phyloP scores from a whole-genome alignment of 192 early-diverging fungal genomes.

The Rhizoclosmatium sp. region DNA sequence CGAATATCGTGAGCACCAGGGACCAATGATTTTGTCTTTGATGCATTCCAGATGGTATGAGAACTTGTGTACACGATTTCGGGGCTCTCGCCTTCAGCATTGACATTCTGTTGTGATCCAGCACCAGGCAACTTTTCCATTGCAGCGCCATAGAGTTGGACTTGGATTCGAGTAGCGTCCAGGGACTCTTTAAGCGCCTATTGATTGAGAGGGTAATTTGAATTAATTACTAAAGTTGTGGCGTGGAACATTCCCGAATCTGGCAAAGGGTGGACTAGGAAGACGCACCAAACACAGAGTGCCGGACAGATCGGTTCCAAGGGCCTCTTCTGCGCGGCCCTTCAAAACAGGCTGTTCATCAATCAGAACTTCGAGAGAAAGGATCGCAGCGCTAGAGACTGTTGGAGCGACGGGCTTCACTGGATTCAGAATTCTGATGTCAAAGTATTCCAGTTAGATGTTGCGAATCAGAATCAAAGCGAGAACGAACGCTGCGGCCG shows the following conservation, averaged over 20 bases:
- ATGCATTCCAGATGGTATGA: conserved; percentile 14
- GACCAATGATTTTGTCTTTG: neutral
- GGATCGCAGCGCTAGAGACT: neutral
- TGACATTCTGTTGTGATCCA: neutral
- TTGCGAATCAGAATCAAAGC: too few relatives aligned
- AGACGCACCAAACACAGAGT: conserved; percentile 30
- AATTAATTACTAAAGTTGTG: neutral
- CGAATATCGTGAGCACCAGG: conserved; percentile 37
- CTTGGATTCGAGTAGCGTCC: neutral
- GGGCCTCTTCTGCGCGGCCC: conserved; percentile 16
- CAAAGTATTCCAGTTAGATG: too few relatives aligned
- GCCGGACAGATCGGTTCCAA: conserved; percentile 33
- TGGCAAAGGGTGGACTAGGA: neutral
- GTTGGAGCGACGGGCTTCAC: conserved; percentile 2
- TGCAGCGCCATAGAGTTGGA: neutral
- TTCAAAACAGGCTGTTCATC: conserved; percentile 23
- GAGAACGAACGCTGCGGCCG: too few relatives aligned
- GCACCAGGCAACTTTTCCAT: neutral
- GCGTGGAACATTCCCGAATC: neutral
- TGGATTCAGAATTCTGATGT: conserved; percentile 20
- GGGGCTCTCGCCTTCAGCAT: neutral
- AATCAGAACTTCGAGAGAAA: conserved; percentile 25
- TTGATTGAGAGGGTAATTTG: neutral
- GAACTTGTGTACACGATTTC: conserved; percentile 8
- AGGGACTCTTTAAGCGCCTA: conserved; percentile 1